Evolutionary conservation across 1,139 yeast genomes (phyloP).

Genomic region (Diutina sp.): DNA sequence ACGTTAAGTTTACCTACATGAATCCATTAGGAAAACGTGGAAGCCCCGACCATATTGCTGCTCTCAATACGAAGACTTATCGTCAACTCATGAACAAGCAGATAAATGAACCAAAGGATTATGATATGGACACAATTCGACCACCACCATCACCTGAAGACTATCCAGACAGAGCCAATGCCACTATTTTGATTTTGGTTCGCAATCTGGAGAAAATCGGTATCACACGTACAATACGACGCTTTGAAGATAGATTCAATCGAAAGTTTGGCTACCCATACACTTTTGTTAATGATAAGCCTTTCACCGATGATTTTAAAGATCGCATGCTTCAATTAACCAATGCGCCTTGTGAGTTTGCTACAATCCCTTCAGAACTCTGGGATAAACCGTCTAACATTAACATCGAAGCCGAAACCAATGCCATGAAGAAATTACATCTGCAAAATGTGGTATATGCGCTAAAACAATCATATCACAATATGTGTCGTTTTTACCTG

Average conservation of each 20-base stretch:
- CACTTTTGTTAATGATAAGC: constrained; percentile 63
- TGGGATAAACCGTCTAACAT: constrained; percentile 60
- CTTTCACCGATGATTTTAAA: constrained; percentile 48
- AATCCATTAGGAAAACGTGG: constrained; percentile 19
- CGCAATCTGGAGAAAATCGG: constrained; percentile 45
- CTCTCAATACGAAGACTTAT: constrained; percentile 20
- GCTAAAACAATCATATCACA: constrained; percentile 49
- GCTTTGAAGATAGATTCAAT: constrained; percentile 56
- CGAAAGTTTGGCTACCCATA: constrained; percentile 64
- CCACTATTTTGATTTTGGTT: constrained; percentile 62
- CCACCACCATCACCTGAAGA: constrained; percentile 14
- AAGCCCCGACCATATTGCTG: constrained; percentile 16
- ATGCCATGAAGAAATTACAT: constrained; percentile 25
- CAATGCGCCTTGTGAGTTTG: constrained; percentile 44
- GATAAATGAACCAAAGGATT: constrained; percentile 39
- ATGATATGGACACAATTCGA: constrained; percentile 20
- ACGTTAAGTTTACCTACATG: constrained; percentile 22
- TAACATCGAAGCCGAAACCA: constrained; percentile 27
- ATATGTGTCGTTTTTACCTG: constrained; percentile 69
- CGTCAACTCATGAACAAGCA: constrained; percentile 16
- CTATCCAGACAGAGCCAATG: constrained; percentile 42
- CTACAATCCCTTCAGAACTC: constrained; percentile 35
- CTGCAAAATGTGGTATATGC: constrained; percentile 52
- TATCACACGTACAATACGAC: constrained; percentile 38
- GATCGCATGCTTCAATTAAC: constrained; percentile 24